Evolutionary conservation across 2,329 filamentous ascomycete species (phyloP), one percentile per base, ranked within the genome.

Genomic region (Akanthomyces dipterigenus): DNA sequence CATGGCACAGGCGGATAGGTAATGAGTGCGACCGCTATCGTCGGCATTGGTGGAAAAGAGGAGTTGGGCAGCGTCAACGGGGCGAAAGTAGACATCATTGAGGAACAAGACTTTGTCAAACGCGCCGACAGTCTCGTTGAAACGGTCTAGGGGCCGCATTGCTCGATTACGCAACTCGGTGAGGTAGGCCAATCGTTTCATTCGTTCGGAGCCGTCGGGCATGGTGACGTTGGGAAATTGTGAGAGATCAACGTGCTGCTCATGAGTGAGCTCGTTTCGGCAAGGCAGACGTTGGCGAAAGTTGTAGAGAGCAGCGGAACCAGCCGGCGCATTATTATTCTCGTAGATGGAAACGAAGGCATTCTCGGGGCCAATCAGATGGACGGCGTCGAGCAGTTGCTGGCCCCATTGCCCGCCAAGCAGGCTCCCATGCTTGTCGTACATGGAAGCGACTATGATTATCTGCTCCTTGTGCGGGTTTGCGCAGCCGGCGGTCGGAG

Each of bases 261-360:
- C 87, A 53, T 78, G 81, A 7, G 89, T 77, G 58, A 91, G 81
- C 1, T 75, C 74, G 66, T 79, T 76, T 38, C 76, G 69, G 63
- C 76, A 77, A 63, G 79, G 70, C 2, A 82, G 67, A 38, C 67
- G 77, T n/a, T 73, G 68, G 60, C 80, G 78, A 50, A 91, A 78
- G 2, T 75, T 71, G 34, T 74, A 67, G 60, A 91, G 74, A 0
- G 87, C 85, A 38, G 74, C 71, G 61, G 77, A 77, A 18, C 84
- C 85, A 34, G 77, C 73, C 1, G 78, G 73, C 1, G 86, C 86
- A 36, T 87, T 83, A 68, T 89, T 84, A 67, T 89, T 88, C 69
- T 90, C 88, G 70, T 90, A 91, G 36, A 92, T 82, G 71, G 87
- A 89, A 60, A 92, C 72, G 68, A 86, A 89, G 2, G 88, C 84